Evolutionary conservation across 2,329 filamentous ascomycete genomes (phyloP), one percentile per base, ranked within the genome.

Genomic region (Nannizzia gypsea): DNA sequence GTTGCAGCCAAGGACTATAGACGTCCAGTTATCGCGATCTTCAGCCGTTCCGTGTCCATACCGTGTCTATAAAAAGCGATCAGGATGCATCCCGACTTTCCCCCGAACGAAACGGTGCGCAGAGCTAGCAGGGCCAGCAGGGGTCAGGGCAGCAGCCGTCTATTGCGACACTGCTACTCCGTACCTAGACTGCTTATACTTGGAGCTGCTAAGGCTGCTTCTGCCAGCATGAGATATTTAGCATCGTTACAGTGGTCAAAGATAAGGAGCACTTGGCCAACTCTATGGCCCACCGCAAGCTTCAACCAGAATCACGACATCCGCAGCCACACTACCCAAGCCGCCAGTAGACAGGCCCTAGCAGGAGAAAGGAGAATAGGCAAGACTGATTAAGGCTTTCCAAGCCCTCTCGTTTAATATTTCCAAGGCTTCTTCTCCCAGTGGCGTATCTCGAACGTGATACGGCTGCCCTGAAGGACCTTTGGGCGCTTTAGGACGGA

Each of bases 191-290:
- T 36, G 3, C 31, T 36, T 36, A 36, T 36, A 36, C 31, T 36
- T 11, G 13, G 31, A 36, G 31, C 31, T 36, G 31, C 31, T 36
- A 36, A 36, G 31, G 31, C 31, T 36, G 31, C 31, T 11, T 2
- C 31, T 36, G 31, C 31, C 2, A 11, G 31, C 31, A 36, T 36
- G 31, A 36, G 31, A 36, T 36, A 36, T 36, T 36, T 36, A 11
- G 31, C 31, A 36, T 36, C 31, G n/a, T 20, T 6, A n/a, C 9
- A n/a, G 26, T 26, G 48, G 48, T 24, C 24, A 52, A 31, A 52
- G 48, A 52, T 52, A 52, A 52, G 48, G 48, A 28, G 28, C 22
- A 26, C 48, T 52, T 52, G 48, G 48, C 48, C 48, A 52, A 52
- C 48, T 52, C 48, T 52, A 52, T 52, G 48, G 20, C 22, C 48